phyloP scores from a whole-genome alignment of 371 early-diverging fungal species.

The Quaeritorhiza haematococci region DNA sequence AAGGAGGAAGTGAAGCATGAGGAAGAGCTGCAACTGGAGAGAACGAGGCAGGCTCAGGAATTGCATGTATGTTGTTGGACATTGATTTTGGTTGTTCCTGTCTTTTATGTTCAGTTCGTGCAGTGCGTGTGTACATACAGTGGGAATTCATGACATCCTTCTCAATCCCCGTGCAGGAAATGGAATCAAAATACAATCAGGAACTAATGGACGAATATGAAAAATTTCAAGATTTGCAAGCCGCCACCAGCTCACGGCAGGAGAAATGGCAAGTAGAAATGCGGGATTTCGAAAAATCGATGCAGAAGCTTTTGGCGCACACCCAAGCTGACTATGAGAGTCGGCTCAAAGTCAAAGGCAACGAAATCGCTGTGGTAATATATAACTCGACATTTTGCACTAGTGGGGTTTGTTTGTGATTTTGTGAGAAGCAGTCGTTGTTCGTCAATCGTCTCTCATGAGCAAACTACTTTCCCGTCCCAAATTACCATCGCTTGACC shows the following conservation, averaged over 20 bases:
- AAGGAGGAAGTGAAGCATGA: slow-evolving; percentile 42
- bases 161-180: background rate
- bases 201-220: slow-evolving; percentile 55
- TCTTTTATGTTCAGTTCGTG: background rate
- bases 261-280: slow-evolving; percentile 47
- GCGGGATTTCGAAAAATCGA: slow-evolving; percentile 28
- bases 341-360: slow-evolving; percentile 38
- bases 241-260: slow-evolving; percentile 38
- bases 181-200: slow-evolving; percentile 22
- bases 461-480: too few species aligned
- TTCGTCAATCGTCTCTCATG: too few species aligned
- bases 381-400: background rate
- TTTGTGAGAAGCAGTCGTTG: background rate
- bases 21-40: background rate
- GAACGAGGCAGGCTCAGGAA: too few species aligned
- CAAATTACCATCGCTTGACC: too few species aligned
- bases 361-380: slow-evolving; percentile 45
- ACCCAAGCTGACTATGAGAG: slow-evolving; percentile 37
- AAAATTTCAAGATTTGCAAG: slow-evolving; percentile 48
- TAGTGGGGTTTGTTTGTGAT: too few species aligned
- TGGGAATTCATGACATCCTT: background rate
- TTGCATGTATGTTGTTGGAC: slow-evolving; percentile 23
- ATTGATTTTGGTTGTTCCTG: background rate
- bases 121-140: too few species aligned
- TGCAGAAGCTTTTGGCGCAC: slow-evolving; percentile 26